These are phyloP conservation scores for Cairneyella variabilis DNA, from an alignment of 495 filamentous ascomycete species.

Conservation along the genomic window DNA sequence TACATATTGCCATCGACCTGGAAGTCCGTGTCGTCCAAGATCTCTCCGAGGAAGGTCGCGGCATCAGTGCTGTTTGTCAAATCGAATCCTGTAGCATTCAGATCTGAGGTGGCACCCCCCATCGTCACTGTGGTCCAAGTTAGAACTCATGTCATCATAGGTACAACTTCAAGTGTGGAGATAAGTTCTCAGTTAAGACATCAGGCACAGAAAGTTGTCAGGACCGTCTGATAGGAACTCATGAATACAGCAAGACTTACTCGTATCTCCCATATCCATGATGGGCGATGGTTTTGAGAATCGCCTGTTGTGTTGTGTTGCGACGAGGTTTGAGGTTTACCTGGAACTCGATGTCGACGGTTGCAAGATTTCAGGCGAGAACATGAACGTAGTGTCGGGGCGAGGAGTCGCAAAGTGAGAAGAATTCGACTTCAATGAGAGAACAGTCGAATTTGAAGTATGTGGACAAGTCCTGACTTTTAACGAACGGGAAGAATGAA, in stretches of 20 bases:
- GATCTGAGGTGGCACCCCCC: conserved; percentile 14
- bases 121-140: background rate
- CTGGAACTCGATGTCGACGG: background rate
- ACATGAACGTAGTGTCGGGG: too few species aligned
- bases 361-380: background rate
- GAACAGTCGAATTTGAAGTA: too few species aligned
- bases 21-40: conserved; percentile 19
- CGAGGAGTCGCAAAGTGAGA: background rate
- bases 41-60: conserved; percentile 17
- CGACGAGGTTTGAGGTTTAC: background rate
- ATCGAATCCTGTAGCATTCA: conserved; percentile 22
- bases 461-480: background rate
- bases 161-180: background rate
- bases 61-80: conserved; percentile 23
- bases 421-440: background rate
- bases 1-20: conserved; percentile 22
- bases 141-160: background rate
- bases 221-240: too few species aligned
- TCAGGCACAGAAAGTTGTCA: background rate
- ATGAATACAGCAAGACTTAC: background rate
- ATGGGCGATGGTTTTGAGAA: background rate
- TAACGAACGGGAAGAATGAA: too few species aligned
- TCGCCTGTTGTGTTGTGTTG: conserved; percentile 13
- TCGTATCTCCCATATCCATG: conserved; percentile 16
- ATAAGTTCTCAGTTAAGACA: conserved; percentile 5